These are phyloP conservation scores for Allium cepa DNA, from an alignment of 106 monocot species.

Conservation along the genomic window DNA sequence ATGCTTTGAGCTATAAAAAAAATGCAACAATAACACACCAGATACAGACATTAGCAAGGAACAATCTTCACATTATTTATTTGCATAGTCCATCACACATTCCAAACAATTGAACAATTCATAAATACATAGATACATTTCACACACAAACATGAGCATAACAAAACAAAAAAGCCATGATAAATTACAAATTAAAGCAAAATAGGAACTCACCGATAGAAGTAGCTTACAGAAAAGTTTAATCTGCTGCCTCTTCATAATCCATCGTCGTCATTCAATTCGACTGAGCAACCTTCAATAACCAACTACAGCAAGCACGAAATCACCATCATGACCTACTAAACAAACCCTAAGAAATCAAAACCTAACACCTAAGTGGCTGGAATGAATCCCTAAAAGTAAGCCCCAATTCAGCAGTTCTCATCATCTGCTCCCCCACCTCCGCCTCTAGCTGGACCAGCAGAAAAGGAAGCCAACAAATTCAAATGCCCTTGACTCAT, in stretches of 20 bases:
- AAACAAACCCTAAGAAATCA: background rate
- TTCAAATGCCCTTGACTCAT: conserved; percentile 71
- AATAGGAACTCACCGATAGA: background rate
- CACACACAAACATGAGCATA: conserved; percentile 3
- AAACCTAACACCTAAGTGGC: conserved; percentile 1
- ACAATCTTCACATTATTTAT: conserved; percentile 8
- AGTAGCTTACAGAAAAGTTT: background rate
- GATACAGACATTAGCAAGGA: background rate
- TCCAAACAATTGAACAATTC: conserved; percentile 5
- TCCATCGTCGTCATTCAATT: background rate
- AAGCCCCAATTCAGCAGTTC: conserved; percentile 16
- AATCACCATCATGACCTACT: background rate
- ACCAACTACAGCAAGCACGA: background rate
- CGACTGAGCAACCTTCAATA: background rate
- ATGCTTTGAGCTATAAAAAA: too few relatives aligned
- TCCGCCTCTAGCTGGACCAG: conserved; percentile 20
- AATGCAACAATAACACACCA: too few relatives aligned
- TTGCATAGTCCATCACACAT: conserved; percentile 2
- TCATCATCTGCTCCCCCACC: conserved; percentile 58
- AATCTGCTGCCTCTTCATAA: background rate
- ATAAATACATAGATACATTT: background rate
- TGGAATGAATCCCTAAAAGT: background rate
- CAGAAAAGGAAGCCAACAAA: conserved; percentile 67
- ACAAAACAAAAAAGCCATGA: background rate
- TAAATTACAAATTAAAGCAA: background rate